Conservation (phyloP, 1,284 basidiomycete species). For the Cutaneotrichosporon sp. region DNA sequence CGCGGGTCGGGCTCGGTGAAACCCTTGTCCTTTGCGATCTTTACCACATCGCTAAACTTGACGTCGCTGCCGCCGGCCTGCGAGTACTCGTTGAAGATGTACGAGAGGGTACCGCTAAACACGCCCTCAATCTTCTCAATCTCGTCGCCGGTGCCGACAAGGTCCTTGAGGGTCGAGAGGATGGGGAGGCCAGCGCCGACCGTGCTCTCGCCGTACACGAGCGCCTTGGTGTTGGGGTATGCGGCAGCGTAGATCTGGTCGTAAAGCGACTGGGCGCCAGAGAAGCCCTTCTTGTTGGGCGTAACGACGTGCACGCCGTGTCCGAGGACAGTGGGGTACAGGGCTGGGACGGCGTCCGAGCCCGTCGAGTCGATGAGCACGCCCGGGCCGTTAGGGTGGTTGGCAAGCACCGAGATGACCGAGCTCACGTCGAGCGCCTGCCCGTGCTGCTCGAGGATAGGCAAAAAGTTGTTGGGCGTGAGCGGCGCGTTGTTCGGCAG, state of each 20-base stretch:
- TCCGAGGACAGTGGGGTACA: slow-evolving; percentile 77
- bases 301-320: slow-evolving; percentile 84
- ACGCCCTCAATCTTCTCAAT: slow-evolving; percentile 56
- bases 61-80: slow-evolving; percentile 44
- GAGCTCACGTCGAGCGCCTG: slow-evolving; percentile 48
- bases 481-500: slow-evolving; percentile 37
- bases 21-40: slow-evolving; percentile 80
- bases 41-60: slow-evolving; percentile 83
- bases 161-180: slow-evolving; percentile 82
- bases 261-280: slow-evolving; percentile 67
- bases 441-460: slow-evolving; percentile 43
- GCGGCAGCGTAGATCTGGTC: slow-evolving; percentile 58
- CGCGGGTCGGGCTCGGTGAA: slow-evolving; percentile 98
- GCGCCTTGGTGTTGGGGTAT: slow-evolving; percentile 53
- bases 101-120: slow-evolving; percentile 88
- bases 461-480: slow-evolving; percentile 48
- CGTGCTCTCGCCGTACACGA: slow-evolving; percentile 84
- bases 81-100: slow-evolving; percentile 98
- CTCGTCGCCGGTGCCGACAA: slow-evolving; percentile 87
- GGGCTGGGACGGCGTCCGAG: slow-evolving; percentile 69
- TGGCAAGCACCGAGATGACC: slow-evolving; percentile 46
- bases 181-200: slow-evolving; percentile 95
- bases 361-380: slow-evolving; percentile 93
- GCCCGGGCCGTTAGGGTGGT: slow-evolving; percentile 55
- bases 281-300: slow-evolving; percentile 97